Conservation (phyloP, 805 yeast genomes). For the Maudiozyma turicensis region DNA sequence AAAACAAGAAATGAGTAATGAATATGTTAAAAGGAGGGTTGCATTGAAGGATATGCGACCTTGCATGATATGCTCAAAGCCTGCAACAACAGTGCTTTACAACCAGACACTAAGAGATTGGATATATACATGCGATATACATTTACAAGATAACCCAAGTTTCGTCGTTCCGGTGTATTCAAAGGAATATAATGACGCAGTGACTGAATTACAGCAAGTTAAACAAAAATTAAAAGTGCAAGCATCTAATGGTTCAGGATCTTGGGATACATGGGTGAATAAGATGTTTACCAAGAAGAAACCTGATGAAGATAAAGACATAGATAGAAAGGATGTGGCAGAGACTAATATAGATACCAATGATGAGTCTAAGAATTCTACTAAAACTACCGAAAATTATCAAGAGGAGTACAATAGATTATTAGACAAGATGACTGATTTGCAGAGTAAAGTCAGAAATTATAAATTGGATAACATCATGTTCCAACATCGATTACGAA, state of each 20-base stretch:
- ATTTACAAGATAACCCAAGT: conserved; percentile 26
- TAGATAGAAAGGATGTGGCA: background rate
- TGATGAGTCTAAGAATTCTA: background rate
- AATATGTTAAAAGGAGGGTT: conserved; percentile 21
- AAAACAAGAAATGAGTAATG: conserved; percentile 17
- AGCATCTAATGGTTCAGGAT: conserved; percentile 6
- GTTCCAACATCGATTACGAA: conserved; percentile 17
- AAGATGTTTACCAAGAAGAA: conserved; percentile 16
- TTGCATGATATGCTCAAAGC: conserved; percentile 23
- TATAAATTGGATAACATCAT: conserved; percentile 17
- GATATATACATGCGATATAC: conserved; percentile 29
- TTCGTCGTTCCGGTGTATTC: conserved; percentile 23
- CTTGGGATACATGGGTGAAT: conserved; percentile 29
- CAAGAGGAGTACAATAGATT: conserved; percentile 11
- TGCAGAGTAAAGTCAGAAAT: conserved; percentile 12
- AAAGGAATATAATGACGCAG: conserved; percentile 12
- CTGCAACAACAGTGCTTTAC: conserved; percentile 22
- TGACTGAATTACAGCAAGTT: conserved; percentile 10
- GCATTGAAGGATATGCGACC: conserved; percentile 23
- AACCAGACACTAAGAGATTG: conserved; percentile 24
- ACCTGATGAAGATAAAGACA: background rate
- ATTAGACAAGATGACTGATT: conserved; percentile 14
- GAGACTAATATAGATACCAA: background rate
- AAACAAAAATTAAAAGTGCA: conserved; percentile 11
- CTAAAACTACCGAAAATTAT: background rate